phyloP scores from a whole-genome alignment of 2,329 filamentous ascomycete genomes.

The Ciborinia camelliae region DNA sequence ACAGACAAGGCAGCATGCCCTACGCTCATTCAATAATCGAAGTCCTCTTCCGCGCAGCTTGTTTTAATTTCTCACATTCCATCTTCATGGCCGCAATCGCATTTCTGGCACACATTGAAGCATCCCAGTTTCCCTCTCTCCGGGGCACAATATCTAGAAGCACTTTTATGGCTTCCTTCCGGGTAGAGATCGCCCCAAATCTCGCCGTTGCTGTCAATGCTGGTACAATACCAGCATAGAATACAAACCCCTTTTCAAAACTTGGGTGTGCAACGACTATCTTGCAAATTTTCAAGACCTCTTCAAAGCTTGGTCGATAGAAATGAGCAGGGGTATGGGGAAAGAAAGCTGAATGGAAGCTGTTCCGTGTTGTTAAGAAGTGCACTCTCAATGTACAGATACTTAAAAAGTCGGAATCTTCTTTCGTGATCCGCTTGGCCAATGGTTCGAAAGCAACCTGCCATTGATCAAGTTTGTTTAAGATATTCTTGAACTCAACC shows the following conservation, averaged over 20 bases:
- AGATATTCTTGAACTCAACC: not conserved
- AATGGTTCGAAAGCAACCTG: conserved; percentile 11
- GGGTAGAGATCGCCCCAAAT: not conserved
- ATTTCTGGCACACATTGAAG: not conserved
- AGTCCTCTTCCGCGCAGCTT: not conserved
- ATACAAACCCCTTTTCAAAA: conserved; percentile 14
- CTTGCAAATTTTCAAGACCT: conserved; percentile 4
- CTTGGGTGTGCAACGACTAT: not conserved
- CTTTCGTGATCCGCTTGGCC: not conserved
- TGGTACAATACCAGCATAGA: conserved; percentile 8
- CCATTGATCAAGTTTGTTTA: conserved; percentile 11
- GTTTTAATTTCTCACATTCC: not conserved
- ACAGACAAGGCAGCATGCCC: not conserved
- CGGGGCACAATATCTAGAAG: conserved; percentile 12
- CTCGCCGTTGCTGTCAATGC: not conserved
- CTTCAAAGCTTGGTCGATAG: not conserved
- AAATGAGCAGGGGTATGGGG: not conserved
- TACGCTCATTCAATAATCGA: not conserved
- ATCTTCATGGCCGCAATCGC: conserved; percentile 6
- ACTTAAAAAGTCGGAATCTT: conserved; percentile 1
- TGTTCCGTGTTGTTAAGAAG: not conserved
- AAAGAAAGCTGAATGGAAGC: conserved; percentile 9
- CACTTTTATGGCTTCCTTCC: conserved; percentile 8
- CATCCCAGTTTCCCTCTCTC: conserved; percentile 18
- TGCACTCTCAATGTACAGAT: not conserved